Percentiles rank a stretch among this genome's conserved stretches.
phyloP scores from a whole-genome alignment of 169 alveolate genomes.

The Cryptosporidium canis region DNA sequence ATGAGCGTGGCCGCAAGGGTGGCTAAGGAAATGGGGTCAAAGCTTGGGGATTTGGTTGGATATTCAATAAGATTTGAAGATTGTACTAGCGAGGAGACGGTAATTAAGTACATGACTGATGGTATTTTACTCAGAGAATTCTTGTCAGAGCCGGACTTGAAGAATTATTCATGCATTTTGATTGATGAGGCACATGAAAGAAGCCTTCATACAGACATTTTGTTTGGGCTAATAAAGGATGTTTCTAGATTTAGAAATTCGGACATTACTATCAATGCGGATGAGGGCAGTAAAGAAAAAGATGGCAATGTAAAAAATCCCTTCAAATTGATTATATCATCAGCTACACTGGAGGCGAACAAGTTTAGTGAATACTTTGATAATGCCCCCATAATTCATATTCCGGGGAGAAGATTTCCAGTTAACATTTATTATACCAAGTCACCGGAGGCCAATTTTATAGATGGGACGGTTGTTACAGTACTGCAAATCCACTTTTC shows the following conservation, averaged over 20 bases:
- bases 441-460: conserved; percentile 99
- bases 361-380: conserved; percentile 97
- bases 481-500: conserved; percentile 98
- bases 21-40: conserved; percentile 95
- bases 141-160: conserved; percentile 94
- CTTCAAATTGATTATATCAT: conserved; percentile 89
- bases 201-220: conserved; percentile 98
- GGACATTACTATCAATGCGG: background rate
- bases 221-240: conserved; percentile 97
- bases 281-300: background rate
- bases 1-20: conserved; percentile 99
- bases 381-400: conserved; percentile 92
- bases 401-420: conserved; percentile 97
- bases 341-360: conserved; percentile 99
- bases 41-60: conserved; percentile 98
- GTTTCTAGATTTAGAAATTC: conserved; percentile 78
- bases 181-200: conserved; percentile 99
- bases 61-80: conserved; percentile 97
- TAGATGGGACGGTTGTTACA: conserved; percentile 98
- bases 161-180: conserved; percentile 92
- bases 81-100: conserved; percentile 94
- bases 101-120: conserved; percentile 99
- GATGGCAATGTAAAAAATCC: conserved; percentile 78
- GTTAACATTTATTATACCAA: conserved; percentile 98
- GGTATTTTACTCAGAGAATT: conserved; percentile 99